Percentiles rank a stretch among this genome's conserved stretches.
Evolutionary conservation across 441 rosid species (phyloP).

Genomic region (Erysimum cheiri): DNA sequence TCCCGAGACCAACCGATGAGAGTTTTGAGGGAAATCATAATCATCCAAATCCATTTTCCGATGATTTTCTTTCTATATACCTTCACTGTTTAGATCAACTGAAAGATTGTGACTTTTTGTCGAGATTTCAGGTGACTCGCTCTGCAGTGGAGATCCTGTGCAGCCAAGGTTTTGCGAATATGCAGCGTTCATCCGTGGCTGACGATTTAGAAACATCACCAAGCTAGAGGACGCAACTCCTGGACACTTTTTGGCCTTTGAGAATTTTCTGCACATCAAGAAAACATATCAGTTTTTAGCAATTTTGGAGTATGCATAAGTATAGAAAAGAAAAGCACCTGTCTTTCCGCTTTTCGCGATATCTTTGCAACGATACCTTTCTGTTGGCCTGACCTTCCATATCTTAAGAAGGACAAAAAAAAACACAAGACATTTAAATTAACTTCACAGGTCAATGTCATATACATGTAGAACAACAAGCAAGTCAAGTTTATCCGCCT

Average conservation of each 20-base stretch:
- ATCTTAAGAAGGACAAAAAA: conserved; percentile 47
- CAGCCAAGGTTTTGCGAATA: conserved; percentile 54
- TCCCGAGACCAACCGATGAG: neutral
- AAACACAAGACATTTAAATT: neutral
- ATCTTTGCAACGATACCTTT: conserved; percentile 63
- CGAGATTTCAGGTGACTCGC: conserved; percentile 48
- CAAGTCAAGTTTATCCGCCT: neutral
- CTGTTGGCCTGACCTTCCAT: conserved; percentile 63
- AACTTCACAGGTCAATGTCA: neutral
- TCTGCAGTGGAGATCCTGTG: conserved; percentile 21
- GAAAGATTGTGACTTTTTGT: conserved; percentile 47
- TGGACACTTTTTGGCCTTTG: conserved; percentile 53
- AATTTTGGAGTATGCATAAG: neutral
- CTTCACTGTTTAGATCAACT: conserved; percentile 66
- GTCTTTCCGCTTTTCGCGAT: conserved; percentile 71
- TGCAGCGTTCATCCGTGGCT: conserved; percentile 45
- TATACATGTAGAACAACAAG: neutral
- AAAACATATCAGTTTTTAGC: neutral
- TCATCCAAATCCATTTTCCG: no score
- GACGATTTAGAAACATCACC: conserved; percentile 59
- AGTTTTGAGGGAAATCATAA: neutral
- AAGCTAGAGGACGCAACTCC: conserved; percentile 51
- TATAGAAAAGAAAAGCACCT: conserved; percentile 49
- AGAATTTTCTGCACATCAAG: conserved; percentile 54
- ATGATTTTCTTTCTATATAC: conserved; percentile 42